These are phyloP conservation scores for Citrus inodora DNA, from an alignment of 345 rosid genomes.

Conservation along the genomic window DNA sequence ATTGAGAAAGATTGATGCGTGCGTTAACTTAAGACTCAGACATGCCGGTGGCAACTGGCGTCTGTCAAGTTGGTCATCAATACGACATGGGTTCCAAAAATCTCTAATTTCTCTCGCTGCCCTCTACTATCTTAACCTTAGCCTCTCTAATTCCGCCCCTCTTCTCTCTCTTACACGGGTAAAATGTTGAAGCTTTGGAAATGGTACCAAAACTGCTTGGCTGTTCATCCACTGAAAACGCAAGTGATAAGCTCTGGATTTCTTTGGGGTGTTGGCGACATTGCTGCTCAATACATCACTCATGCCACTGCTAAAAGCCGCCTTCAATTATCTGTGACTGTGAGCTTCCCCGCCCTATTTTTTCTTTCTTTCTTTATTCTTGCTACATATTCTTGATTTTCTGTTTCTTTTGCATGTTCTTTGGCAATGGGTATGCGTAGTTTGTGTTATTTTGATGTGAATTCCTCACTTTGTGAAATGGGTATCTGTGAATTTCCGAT, in stretches of 20 bases:
- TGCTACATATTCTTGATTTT: background rate
- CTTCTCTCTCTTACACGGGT: background rate
- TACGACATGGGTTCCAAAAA: constrained; percentile 20
- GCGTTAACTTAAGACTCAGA: background rate
- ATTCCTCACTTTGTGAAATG: background rate
- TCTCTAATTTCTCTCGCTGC: background rate
- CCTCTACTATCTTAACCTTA: background rate
- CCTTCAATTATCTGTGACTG: constrained; percentile 42
- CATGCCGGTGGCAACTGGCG: background rate
- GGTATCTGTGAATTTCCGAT: constrained; percentile 4
- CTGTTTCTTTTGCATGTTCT: background rate
- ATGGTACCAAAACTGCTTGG: constrained; percentile 78
- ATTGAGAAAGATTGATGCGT: background rate
- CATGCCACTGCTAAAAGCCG: constrained; percentile 58
- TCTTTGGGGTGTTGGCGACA: constrained; percentile 86
- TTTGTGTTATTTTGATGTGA: background rate
- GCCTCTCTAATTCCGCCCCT: background rate
- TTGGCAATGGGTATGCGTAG: background rate
- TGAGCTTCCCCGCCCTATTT: constrained; percentile 7
- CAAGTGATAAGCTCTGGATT: constrained; percentile 87
- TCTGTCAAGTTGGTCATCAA: constrained; percentile 16
- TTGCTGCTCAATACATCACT: constrained; percentile 85
- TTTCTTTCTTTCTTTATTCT: no score
- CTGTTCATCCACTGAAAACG: constrained; percentile 73
- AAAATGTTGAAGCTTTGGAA: constrained; percentile 72